Evolutionary conservation across 306 rosid genomes (phyloP).

Genomic region (Argentina anserina): DNA sequence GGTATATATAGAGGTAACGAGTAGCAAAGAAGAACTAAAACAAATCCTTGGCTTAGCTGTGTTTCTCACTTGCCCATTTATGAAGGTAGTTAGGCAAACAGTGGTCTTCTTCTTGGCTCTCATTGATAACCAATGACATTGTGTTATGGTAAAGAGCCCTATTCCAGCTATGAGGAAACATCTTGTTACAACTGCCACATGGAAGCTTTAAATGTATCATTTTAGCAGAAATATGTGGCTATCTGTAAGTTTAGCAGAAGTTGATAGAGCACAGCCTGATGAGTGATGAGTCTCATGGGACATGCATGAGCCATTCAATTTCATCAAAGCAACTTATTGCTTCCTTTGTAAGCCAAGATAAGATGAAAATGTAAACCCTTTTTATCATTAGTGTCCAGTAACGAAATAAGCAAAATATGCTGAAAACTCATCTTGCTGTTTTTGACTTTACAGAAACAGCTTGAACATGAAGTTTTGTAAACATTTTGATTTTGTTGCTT

Average conservation of each 20-base stretch:
- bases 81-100: slow-evolving; percentile 1
- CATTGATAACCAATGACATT: neutral
- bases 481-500: neutral
- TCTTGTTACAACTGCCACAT: neutral
- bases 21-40: neutral
- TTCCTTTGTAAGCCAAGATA: neutral
- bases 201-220: slow-evolving; percentile 11
- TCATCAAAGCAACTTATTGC: neutral
- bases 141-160: neutral
- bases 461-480: neutral
- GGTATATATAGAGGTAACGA: neutral
- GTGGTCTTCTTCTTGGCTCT: neutral
- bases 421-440: neutral
- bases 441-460: neutral
- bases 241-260: neutral
- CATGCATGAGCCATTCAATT: neutral
- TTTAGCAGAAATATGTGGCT: neutral
- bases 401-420: neutral
- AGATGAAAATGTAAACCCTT: neutral
- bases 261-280: slow-evolving; percentile 2
- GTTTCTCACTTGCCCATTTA: slow-evolving; percentile 4
- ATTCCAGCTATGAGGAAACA: slow-evolving; percentile 3
- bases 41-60: neutral
- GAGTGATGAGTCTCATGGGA: neutral
- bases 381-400: neutral